A percentile compares a stretch with the other conserved stretches of the same genome.
phyloP scores from a whole-genome alignment of 1,139 yeast genomes.

The Chernovozyma sophiae-reginae region DNA sequence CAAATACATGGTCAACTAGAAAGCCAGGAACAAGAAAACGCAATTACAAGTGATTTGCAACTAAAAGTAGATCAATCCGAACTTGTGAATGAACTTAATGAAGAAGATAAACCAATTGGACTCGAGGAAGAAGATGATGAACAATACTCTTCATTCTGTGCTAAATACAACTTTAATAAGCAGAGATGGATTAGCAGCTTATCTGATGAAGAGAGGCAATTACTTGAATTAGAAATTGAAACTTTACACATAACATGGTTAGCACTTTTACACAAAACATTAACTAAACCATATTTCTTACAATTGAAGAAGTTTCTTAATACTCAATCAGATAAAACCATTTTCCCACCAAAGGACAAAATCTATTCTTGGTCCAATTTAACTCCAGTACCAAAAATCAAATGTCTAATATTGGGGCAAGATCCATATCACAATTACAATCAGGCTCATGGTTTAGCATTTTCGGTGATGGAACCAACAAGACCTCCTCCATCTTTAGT shows the following conservation, averaged over 20 bases:
- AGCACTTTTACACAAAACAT: constrained; percentile 58
- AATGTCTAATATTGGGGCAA: constrained; percentile 85
- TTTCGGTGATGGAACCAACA: constrained; percentile 78
- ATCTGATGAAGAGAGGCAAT: constrained; percentile 45
- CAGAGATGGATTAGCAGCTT: constrained; percentile 51
- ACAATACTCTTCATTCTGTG: constrained; percentile 14
- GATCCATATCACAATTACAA: constrained; percentile 92
- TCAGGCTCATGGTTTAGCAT: constrained; percentile 97
- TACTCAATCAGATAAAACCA: constrained; percentile 33
- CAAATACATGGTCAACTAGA: background rate
- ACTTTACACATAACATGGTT: constrained; percentile 81
- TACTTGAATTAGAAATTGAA: constrained; percentile 64
- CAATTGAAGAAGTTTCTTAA: constrained; percentile 58
- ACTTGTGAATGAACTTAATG: background rate
- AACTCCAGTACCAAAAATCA: constrained; percentile 72
- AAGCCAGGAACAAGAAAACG: background rate
- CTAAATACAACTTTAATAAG: constrained; percentile 40
- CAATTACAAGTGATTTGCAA: background rate
- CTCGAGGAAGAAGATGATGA: constrained; percentile 5
- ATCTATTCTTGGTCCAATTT: constrained; percentile 93
- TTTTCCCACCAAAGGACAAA: constrained; percentile 75
- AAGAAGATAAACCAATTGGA: background rate
- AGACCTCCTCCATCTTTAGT: constrained; percentile 88
- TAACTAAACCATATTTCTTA: constrained; percentile 85
- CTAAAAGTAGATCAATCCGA: background rate